Percentiles rank a stretch among this genome's conserved stretches.
phyloP scores from a whole-genome alignment of 2,329 filamentous ascomycete species.

The Clonostachys rhizophaga region DNA sequence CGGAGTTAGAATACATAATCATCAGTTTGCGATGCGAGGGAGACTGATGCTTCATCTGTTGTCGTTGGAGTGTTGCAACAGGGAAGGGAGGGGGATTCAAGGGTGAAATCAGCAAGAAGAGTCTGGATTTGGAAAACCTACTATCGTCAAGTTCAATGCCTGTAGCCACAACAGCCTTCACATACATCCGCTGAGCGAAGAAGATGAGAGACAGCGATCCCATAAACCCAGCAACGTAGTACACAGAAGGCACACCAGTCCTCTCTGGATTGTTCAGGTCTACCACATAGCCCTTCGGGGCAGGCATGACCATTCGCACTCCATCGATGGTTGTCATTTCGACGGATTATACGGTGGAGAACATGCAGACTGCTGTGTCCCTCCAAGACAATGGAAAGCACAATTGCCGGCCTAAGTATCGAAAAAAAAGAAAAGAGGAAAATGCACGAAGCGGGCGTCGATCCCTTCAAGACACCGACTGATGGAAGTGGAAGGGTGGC shows the following conservation, averaged over 20 bases:
- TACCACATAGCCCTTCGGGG: constrained; percentile 14
- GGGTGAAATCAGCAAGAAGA: background rate
- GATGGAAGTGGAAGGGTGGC: no score
- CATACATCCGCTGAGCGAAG: constrained; percentile 16
- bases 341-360: no score
- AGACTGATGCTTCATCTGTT: no score
- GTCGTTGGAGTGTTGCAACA: no score
- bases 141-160: constrained; percentile 6
- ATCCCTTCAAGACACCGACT: no score
- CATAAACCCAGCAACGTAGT: constrained; percentile 14
- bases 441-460: no score
- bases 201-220: constrained; percentile 8
- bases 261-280: constrained; percentile 18
- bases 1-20: no score
- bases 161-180: constrained; percentile 8
- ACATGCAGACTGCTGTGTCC: no score
- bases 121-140: constrained; percentile 1
- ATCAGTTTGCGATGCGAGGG: no score
- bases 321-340: constrained; percentile 8
- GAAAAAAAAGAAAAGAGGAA: no score
- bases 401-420: no score
- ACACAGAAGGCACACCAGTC: constrained; percentile 5
- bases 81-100: background rate
- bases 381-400: no score
- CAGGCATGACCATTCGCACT: constrained; percentile 10